Base-by-base conservation (phyloP, 306 rosid genomes). In the Oxytropis ochrocephala region DNA sequence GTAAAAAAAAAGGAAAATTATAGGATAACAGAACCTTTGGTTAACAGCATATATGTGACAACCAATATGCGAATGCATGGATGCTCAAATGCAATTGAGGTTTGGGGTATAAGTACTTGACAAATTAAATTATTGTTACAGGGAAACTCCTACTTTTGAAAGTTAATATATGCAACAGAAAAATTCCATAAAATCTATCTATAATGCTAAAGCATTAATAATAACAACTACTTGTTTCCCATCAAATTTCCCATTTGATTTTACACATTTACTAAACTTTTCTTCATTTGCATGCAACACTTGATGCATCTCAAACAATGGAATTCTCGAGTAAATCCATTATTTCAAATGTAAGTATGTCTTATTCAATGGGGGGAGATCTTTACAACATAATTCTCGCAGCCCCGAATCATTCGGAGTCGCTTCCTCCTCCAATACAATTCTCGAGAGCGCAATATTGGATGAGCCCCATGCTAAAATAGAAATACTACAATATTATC, bases 221-320 rank as follows among this genome's bases (percentile, higher is more conserved):
- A n/a, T n/a, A n/a, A n/a, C n/a, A n/a, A n/a, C n/a, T n/a, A n/a
- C n/a, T n/a, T n/a, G n/a, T n/a, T n/a, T n/a, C n/a, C n/a, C n/a
- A n/a, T n/a, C n/a, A n/a, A n/a, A n/a, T n/a, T n/a, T n/a, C n/a
- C n/a, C n/a, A n/a, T n/a, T n/a, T n/a, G n/a, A n/a, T n/a, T n/a
- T n/a, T n/a, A n/a, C n/a, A n/a, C n/a, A n/a, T n/a, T n/a, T n/a
- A n/a, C n/a, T n/a, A n/a, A n/a, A n/a, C n/a, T n/a, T n/a, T n/a
- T n/a, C n/a, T n/a, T n/a, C n/a, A n/a, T n/a, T n/a, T n/a, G n/a
- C n/a, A n/a, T n/a, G n/a, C n/a, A n/a, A n/a, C n/a, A n/a, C n/a
- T n/a, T n/a, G 75, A 67, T 75, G 19, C 19, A 46, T 55, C 43
- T 24, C 52, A n/a, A n/a, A n/a, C n/a, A n/a, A n/a, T 32, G 57